Evolutionary conservation across 176 grass and related monocot genomes (phyloP).

Genomic region (Cenchrus americanus): DNA sequence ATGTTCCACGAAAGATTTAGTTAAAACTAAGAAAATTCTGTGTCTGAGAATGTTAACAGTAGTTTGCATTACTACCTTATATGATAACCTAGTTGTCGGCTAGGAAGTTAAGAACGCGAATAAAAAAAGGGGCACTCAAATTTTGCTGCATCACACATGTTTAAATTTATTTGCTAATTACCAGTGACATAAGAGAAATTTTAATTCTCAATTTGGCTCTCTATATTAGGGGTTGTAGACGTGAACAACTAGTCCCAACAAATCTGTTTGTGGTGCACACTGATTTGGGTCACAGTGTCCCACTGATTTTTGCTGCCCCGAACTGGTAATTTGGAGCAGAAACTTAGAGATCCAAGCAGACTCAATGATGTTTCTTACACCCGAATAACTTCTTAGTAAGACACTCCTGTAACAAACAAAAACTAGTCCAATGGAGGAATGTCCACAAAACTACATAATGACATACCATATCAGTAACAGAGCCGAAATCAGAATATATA

Average conservation of each 20-base stretch:
- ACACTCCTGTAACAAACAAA: neutral
- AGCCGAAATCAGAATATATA: neutral
- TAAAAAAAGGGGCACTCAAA: neutral
- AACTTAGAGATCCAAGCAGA: neutral
- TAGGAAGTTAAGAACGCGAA: slow-evolving; percentile 1
- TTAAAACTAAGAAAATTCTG: neutral
- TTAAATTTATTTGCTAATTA: neutral
- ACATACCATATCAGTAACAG: slow-evolving; percentile 2
- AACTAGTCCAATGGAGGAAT: slow-evolving; percentile 7
- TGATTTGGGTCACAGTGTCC: neutral
- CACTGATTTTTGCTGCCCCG: neutral
- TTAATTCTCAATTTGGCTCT: neutral
- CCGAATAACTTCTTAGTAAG: neutral
- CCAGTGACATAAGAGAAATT: neutral
- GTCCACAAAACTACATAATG: neutral
- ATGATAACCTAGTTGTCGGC: neutral
- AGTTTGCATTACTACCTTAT: neutral
- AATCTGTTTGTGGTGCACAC: neutral
- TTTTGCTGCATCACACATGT: slow-evolving; percentile 4
- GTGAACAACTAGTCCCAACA: neutral
- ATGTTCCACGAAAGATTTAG: neutral
- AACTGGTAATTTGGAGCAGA: neutral
- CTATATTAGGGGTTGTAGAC: neutral
- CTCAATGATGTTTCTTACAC: neutral
- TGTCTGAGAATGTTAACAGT: neutral